phyloP scores from a whole-genome alignment of 306 rosid species.

The Leucaena leucocephala region DNA sequence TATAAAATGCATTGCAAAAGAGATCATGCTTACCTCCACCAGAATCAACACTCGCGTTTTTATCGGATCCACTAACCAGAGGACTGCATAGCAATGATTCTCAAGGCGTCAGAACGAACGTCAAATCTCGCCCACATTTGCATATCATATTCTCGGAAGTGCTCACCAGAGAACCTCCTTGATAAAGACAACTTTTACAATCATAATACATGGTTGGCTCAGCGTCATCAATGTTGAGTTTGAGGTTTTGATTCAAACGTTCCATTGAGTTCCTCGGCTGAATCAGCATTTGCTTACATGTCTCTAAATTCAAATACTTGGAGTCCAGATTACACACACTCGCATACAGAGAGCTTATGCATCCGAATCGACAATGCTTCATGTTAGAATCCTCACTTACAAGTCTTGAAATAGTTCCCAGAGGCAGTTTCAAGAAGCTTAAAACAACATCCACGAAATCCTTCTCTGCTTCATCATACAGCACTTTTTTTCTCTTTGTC shows the following conservation, averaged over 20 bases:
- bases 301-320: not conserved
- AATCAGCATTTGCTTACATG: conserved; percentile 1
- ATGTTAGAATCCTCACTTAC: not conserved
- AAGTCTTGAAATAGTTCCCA: not conserved
- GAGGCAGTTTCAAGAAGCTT: not conserved
- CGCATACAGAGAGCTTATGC: not conserved
- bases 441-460: not conserved
- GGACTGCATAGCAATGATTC: no score
- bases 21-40: not conserved
- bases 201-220: not conserved
- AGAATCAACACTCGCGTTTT: no score
- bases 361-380: not conserved
- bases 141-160: not conserved
- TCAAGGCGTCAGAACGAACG: not conserved
- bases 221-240: conserved; percentile 28
- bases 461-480: not conserved
- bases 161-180: not conserved
- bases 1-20: no score
- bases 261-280: conserved; percentile 21
- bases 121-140: not conserved
- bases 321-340: not conserved
- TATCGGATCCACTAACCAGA: no score
- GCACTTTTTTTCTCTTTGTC: not conserved
- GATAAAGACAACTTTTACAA: not conserved
- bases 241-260: not conserved